Conservation (phyloP, 2,329 filamentous ascomycete species). For the Epichloe gansuensis region DNA sequence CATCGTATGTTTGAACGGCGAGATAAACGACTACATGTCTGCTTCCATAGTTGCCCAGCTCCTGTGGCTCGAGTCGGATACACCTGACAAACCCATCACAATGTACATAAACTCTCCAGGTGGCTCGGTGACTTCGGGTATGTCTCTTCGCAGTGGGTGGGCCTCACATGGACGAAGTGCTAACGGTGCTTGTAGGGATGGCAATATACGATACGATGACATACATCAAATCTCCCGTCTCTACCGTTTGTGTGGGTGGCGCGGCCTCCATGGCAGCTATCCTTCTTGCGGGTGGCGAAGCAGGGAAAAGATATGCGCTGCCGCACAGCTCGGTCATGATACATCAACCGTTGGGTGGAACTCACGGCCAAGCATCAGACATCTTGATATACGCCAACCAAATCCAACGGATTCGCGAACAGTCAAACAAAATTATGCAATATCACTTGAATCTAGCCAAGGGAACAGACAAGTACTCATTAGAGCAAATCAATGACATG, state of each 20-base stretch:
- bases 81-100: slow-evolving; percentile 85
- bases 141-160: slow-evolving; percentile 2
- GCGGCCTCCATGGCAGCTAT: slow-evolving; percentile 92
- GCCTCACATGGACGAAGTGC: not conserved
- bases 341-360: slow-evolving; percentile 78
- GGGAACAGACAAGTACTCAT: slow-evolving; percentile 59
- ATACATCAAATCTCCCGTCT: slow-evolving; percentile 86
- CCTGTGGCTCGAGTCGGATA: slow-evolving; percentile 94
- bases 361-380: slow-evolving; percentile 55
- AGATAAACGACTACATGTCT: slow-evolving; percentile 79
- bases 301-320: slow-evolving; percentile 75
- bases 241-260: slow-evolving; percentile 87
- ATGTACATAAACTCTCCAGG: slow-evolving; percentile 98
- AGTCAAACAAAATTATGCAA: slow-evolving; percentile 84
- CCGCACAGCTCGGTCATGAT: slow-evolving; percentile 96
- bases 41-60: slow-evolving; percentile 94
- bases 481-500: slow-evolving; percentile 79
- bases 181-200: slow-evolving; percentile 30
- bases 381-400: slow-evolving; percentile 97
- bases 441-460: slow-evolving; percentile 69
- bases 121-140: slow-evolving; percentile 67
- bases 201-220: slow-evolving; percentile 99
- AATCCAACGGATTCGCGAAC: slow-evolving; percentile 73
- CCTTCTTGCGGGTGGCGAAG: slow-evolving; percentile 71
- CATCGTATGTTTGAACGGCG: slow-evolving; percentile 85